These are phyloP conservation scores for Spathaspora gorwiae DNA, from an alignment of 805 yeast genomes.

Conservation along the genomic window DNA sequence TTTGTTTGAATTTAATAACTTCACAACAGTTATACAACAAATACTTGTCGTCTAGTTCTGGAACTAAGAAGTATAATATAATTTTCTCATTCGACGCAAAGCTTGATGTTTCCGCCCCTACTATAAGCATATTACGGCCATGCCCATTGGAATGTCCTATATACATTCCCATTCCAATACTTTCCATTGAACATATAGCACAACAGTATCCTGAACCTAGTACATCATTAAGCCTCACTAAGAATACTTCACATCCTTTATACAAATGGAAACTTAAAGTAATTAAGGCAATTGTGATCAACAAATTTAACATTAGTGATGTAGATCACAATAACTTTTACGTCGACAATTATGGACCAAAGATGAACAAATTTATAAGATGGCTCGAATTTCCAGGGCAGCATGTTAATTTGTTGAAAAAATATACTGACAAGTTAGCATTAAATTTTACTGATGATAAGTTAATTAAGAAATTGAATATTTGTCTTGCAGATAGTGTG, in stretches of 20 bases:
- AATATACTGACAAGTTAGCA: slow-evolving; percentile 17
- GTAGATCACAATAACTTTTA: slow-evolving; percentile 14
- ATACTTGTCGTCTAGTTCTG: slow-evolving; percentile 16
- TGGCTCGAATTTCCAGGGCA: slow-evolving; percentile 20
- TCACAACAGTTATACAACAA: slow-evolving; percentile 32
- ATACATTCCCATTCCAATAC: slow-evolving; percentile 31
- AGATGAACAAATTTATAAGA: slow-evolving; percentile 17
- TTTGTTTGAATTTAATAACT: slow-evolving; percentile 26
- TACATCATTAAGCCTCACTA: slow-evolving; percentile 10
- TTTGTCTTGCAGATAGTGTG: slow-evolving; percentile 9
- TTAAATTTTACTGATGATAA: slow-evolving; percentile 19
- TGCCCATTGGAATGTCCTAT: slow-evolving; percentile 23
- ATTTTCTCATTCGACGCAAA: slow-evolving; percentile 34
- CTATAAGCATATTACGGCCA: slow-evolving; percentile 29
- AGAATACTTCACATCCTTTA: slow-evolving; percentile 15
- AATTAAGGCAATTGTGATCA: slow-evolving; percentile 24
- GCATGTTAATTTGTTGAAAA: slow-evolving; percentile 11
- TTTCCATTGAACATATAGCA: slow-evolving; percentile 28
- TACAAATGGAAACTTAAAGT: slow-evolving; percentile 29
- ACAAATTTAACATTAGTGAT: slow-evolving; percentile 20
- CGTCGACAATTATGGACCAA: slow-evolving; percentile 22
- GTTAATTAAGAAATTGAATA: slow-evolving; percentile 17
- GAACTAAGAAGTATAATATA: slow-evolving; percentile 19
- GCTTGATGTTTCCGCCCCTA: slow-evolving; percentile 30
- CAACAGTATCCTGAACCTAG: slow-evolving; percentile 19